Base-by-base conservation (phyloP, 23 red algal genomes). In the Gracilaria vermiculophylla region DNA sequence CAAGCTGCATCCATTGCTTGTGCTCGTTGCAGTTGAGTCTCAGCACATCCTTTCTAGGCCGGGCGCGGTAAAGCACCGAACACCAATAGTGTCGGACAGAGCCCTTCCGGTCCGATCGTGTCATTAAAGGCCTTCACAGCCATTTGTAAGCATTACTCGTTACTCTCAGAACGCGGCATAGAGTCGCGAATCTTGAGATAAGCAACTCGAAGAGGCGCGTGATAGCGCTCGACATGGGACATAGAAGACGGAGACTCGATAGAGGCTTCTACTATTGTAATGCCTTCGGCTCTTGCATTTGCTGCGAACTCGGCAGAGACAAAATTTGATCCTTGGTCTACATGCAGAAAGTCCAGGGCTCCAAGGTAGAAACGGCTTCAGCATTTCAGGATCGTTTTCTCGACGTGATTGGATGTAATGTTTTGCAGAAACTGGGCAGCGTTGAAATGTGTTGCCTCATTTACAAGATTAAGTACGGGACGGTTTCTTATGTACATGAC, bases 201-300 rank as follows among this genome's bases (percentile, higher is more conserved):
- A 42, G 64, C 81, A 7, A 57, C 44, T 6, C 81, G 47, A 12
- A 70, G 49, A 5, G 58, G 81, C 19, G 45, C 58, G 25, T 85
- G 60, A 24, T 85, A 85, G 1, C 60, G 57, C 41, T 85, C 24
- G 5, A 73, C 81, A 34, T 85, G 81, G 14, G 57, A 47, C 81
- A 85, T 69, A n/a, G 60, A 70, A 12, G 37, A 53, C 1, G 82
- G 45, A 28, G 33, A 60, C 49, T 87, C 82, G 14, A n/a, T n/a
- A n/a, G n/a, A n/a, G n/a, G n/a, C n/a, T n/a, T n/a, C n/a, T n/a
- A n/a, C n/a, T n/a, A n/a, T n/a, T n/a, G n/a, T n/a, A n/a, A n/a
- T n/a, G n/a, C n/a, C n/a, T n/a, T n/a, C n/a, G n/a, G n/a, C n/a
- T 76, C 62, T 34, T 52, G 60, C 57, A 1, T 66, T 62, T 40